Base-by-base conservation (phyloP, 441 rosid species). In the Gossypium lobatum region DNA sequence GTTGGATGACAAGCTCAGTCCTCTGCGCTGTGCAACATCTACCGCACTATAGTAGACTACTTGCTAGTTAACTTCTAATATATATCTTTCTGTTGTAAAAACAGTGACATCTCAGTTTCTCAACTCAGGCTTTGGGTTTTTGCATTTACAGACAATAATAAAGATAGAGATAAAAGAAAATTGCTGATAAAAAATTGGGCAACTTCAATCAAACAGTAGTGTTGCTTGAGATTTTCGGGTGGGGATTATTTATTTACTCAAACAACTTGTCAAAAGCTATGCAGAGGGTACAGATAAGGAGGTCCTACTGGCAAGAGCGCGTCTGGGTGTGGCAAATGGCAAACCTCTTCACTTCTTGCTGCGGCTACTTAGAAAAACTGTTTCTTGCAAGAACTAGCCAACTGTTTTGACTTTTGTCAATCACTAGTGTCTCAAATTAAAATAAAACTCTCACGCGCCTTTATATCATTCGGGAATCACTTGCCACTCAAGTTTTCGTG, bases 251-350 rank as follows among this genome's bases (percentile, higher is more conserved):
- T 9, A 67, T 59, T 13, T 2, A 52, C 2, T 10, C 1, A 59
- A 57, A 58, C 65, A 21, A 71, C 64, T 71, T 71, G 54, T 39
- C 74, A 37, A 72, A 72, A 46, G 75, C 62, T 45, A 11, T 46
- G 20, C 60, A 60, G 69, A 28, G 16, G 50, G 58, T 58, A 23
- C 17, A 55, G 69, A 63, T 18, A 73, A 45, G 61, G 14, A 3
- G 75, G 50, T 7, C 62, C 71, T 18, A 64, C 7, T 14, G 16
- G 50, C 25, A 42, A 25, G 48, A 54, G 75, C 67, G 55, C 70
- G 73, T 72, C 70, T 0, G 14, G 8, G 3, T 34, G 64, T 42
- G 53, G 57, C 55, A 42, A 58, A 21, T 59, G 48, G 48, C 46
- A 42, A 59, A 39, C 3, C 34, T 16, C 60, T 10, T 21, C 28